These are phyloP conservation scores for Boletellus deceptivus DNA, from an alignment of 1,284 basidiomycete genomes.

Conservation along the genomic window DNA sequence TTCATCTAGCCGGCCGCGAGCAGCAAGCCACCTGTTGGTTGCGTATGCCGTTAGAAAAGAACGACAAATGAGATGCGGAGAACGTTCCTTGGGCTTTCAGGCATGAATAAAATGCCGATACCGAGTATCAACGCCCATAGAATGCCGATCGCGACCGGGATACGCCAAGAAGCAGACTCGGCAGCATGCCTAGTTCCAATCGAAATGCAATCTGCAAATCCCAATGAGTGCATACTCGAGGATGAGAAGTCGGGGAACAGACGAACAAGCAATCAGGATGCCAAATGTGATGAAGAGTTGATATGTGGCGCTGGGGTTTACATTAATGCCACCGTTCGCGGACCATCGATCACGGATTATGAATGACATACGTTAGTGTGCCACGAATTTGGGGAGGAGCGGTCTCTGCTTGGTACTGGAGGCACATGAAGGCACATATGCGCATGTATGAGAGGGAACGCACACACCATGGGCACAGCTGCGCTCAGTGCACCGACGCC, in stretches of 20 bases:
- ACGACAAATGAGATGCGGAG: not conserved
- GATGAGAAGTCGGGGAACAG: not conserved
- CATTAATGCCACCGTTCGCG: no score
- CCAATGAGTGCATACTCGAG: not conserved
- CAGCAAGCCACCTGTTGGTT: conserved; percentile 53
- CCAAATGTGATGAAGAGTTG: conserved; percentile 78
- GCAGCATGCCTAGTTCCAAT: conserved; percentile 52
- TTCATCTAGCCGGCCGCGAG: conserved; percentile 49
- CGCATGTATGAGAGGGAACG: not conserved
- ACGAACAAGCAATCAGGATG: conserved; percentile 70
- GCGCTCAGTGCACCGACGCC: conserved; percentile 73
- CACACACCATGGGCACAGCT: conserved; percentile 66
- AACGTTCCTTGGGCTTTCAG: conserved; percentile 61
- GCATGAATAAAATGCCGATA: conserved; percentile 73
- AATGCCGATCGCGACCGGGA: conserved; percentile 69
- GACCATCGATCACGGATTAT: not conserved
- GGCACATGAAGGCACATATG: not conserved
- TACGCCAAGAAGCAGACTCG: conserved; percentile 60
- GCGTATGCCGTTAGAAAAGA: not conserved
- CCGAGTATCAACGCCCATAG: conserved; percentile 67
- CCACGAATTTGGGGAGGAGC: conserved; percentile 78
- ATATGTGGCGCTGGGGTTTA: conserved; percentile 45
- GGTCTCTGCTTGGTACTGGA: conserved; percentile 69
- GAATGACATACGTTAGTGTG: conserved; percentile 48
- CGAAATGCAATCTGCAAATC: conserved; percentile 51